phyloP scores from a whole-genome alignment of 352 stramenopile species.

The Albugo laibachii region DNA sequence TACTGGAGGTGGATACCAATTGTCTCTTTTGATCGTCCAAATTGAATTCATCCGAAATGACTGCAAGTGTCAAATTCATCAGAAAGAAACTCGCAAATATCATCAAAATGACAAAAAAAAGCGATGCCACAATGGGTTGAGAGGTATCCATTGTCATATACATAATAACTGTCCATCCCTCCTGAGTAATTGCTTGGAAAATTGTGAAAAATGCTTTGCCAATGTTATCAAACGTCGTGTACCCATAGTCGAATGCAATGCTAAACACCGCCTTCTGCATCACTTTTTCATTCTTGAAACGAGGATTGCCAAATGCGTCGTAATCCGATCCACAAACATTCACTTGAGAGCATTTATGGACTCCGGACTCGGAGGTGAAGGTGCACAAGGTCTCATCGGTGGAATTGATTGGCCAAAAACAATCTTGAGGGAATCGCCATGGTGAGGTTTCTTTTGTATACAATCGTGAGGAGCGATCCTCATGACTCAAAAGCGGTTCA shows the following conservation, averaged over 20 bases:
- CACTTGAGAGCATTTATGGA: constrained; percentile 19
- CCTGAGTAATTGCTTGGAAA: constrained; percentile 86
- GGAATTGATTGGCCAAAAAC: constrained; percentile 84
- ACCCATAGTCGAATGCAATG: constrained; percentile 65
- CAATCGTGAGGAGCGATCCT: no score
- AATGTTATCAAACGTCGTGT: constrained; percentile 89
- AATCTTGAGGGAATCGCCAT: constrained; percentile 47
- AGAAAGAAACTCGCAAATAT: constrained; percentile 86
- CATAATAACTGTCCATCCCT: constrained; percentile 88
- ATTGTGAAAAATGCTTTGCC: constrained; percentile 79
- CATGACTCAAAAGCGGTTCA: neutral
- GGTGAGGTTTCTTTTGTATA: constrained; percentile 52
- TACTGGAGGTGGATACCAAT: constrained; percentile 3
- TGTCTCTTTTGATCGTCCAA: constrained; percentile 22
- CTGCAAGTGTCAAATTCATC: constrained; percentile 84
- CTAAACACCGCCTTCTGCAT: constrained; percentile 38
- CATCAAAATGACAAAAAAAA: constrained; percentile 83
- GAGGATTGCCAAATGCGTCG: constrained; percentile 39
- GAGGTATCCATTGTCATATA: constrained; percentile 67
- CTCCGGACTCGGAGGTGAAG: constrained; percentile 15
- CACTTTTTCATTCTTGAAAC: constrained; percentile 24
- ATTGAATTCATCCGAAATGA: constrained; percentile 83
- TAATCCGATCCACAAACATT: constrained; percentile 47
- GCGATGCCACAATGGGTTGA: constrained; percentile 24
- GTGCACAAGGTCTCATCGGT: constrained; percentile 59